Evolutionary conservation across 768 basidiomycete genomes (phyloP), one percentile per base, ranked within the genome.

Genomic region (Leucocoprinus birnbaumii): DNA sequence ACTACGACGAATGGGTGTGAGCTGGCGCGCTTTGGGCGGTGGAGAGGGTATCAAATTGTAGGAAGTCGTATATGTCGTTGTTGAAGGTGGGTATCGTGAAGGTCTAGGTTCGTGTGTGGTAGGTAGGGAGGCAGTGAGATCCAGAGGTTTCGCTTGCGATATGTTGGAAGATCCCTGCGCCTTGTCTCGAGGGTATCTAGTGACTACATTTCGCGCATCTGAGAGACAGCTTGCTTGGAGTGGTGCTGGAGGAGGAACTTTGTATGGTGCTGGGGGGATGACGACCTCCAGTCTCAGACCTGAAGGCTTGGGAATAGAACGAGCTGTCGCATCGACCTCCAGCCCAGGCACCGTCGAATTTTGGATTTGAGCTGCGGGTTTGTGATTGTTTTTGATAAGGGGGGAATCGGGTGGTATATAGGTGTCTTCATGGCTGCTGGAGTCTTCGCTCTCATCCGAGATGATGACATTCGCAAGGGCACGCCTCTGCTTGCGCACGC

Each of bases 1-100:
- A 22, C 68, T 65, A 34, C 74, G 71, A 16, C 80, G 79, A 51
- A 89, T 86, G 8, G 89, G 89, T 3, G 89, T 91, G 26, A 89
- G 76, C 58, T 77, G 83, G 22, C 86, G 82, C n/a, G 75, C 63
- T 59, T 78, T 84, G 24, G 71, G 62, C 43, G 67, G n/a, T 19
- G 68, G 69, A 2, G 73, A 73, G 3, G 70, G 59, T 25, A 66
- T 42, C 22, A 53, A 59, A 25, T 63, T 62, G 58, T 68, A 66
- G 22, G 21, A 24, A 16, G 31, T 27, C 14, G 26, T 31, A 35
- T 38, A 38, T n/a, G 16, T n/a, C 38, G 16, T 16, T 38, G 38
- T n/a, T 16, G 16, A 3, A 4, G 38, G 13, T n/a, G 40, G 47
- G 47, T 44, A 46, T 22, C 55, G 55, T 16, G 59, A 56, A 40